phyloP scores from a whole-genome alignment of 1,284 basidiomycete genomes.

The Mycena citricolor region DNA sequence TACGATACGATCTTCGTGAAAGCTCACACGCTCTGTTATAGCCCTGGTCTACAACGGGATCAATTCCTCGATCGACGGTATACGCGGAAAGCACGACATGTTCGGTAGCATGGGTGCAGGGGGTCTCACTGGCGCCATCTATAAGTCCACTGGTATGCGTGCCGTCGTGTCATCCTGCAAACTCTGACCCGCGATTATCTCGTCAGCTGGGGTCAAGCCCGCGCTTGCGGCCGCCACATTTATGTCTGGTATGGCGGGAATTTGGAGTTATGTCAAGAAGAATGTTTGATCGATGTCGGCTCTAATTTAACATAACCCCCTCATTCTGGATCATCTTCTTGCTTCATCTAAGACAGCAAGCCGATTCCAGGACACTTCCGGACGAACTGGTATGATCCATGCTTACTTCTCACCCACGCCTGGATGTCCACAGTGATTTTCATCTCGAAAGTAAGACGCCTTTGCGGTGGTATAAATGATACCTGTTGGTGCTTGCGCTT shows the following conservation, averaged over 20 bases:
- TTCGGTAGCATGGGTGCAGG: slow-evolving; percentile 92
- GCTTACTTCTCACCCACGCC: slow-evolving; percentile 16
- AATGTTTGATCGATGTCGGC: slow-evolving; percentile 52
- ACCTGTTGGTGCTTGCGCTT: slow-evolving; percentile 14
- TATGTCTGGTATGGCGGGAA: slow-evolving; percentile 84
- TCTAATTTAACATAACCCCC: slow-evolving; percentile 56
- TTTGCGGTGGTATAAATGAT: slow-evolving; percentile 40
- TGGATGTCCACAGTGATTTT: slow-evolving; percentile 19
- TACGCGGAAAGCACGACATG: slow-evolving; percentile 91
- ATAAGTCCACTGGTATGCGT: slow-evolving; percentile 87
- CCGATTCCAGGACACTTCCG: slow-evolving; percentile 31
- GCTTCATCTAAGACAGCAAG: slow-evolving; percentile 34
- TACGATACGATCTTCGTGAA: slow-evolving; percentile 26
- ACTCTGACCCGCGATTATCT: slow-evolving; percentile 38
- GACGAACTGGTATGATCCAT: slow-evolving; percentile 30
- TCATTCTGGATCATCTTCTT: slow-evolving; percentile 42
- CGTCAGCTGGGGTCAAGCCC: slow-evolving; percentile 84
- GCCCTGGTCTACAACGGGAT: slow-evolving; percentile 96
- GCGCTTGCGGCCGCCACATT: slow-evolving; percentile 86
- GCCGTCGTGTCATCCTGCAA: slow-evolving; percentile 32
- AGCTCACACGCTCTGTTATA: slow-evolving; percentile 41
- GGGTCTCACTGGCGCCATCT: slow-evolving; percentile 87
- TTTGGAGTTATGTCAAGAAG: slow-evolving; percentile 92
- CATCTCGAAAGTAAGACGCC: slow-evolving; percentile 19
- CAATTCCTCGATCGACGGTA: slow-evolving; percentile 90